Evolutionary conservation across 305 asterid genomes (phyloP), one percentile per base, ranked within the genome.

Genomic region (Rubia occidens): DNA sequence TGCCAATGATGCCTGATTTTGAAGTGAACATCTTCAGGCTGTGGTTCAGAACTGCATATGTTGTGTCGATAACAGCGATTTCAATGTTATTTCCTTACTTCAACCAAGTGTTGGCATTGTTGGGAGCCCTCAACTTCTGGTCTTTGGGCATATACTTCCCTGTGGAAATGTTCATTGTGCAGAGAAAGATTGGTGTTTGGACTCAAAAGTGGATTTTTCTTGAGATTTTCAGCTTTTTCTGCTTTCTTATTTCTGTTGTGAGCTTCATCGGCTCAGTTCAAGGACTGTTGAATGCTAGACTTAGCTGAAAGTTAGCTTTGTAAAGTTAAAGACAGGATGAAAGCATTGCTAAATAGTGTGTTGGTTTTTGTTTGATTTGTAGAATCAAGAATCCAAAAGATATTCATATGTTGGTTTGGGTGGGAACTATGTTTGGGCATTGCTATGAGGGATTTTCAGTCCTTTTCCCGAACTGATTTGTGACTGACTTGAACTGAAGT

Each of bases 81-180:
- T 88, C 89, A 8, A 71, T 90, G 72, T 5, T 79, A 0, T 88
- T 90, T 63, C 97, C 95, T 14, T 90, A 86, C 74, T 90, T 88
- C 85, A 90, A 90, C 64, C 83, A 84, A 76, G 89, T 88, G 1
- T 37, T 88, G 76, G 95, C 95, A 44, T 67, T 90, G 26, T 74
- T 86, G n/a, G 95, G 97, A 2, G 90, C 95, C 59, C 65, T 86
- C 42, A 82, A 68, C 40, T 85, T 90, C 62, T 90, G 95, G 95
- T 89, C 95, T 0, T 21, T 84, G 82, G 78, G 90, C 3, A 71
- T 90, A 47, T 86, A 85, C 78, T 88, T 90, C 77, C 95, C 97
- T 0, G 87, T 88, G 66, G 87, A 88, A 54, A 86, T 90, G 90
- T 81, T 82, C 65, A 68, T 86, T 68, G 85, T 75, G 80, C 85